A percentile compares a stretch with the other conserved stretches of the same genome.
phyloP scores from a whole-genome alignment of 352 stramenopile species.

The Pythium dissimile region DNA sequence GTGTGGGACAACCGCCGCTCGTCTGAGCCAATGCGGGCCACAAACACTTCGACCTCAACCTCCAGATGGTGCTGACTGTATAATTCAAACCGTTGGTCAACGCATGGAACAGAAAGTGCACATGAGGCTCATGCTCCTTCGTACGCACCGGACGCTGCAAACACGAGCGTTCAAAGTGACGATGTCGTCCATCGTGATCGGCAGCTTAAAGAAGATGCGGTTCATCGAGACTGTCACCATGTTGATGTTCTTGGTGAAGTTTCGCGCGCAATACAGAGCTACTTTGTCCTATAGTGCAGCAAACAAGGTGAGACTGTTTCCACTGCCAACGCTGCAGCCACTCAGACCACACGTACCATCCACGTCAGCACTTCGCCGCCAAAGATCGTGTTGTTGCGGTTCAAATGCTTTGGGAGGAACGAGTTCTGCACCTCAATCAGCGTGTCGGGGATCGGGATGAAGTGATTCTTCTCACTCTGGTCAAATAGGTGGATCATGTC shows the following conservation, averaged over 20 bases:
- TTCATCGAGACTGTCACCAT: slow-evolving; percentile 70
- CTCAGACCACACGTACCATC: slow-evolving; percentile 32
- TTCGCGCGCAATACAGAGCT: slow-evolving; percentile 56
- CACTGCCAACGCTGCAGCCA: not conserved
- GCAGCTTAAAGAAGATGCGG: slow-evolving; percentile 69
- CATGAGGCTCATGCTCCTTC: too few relatives aligned
- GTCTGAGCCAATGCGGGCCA: slow-evolving; percentile 43
- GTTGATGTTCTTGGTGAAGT: slow-evolving; percentile 67
- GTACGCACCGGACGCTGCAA: slow-evolving; percentile 47
- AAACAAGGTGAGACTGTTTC: too few relatives aligned
- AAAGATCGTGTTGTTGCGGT: slow-evolving; percentile 76
- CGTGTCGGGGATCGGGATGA: slow-evolving; percentile 54
- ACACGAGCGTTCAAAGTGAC: slow-evolving; percentile 63
- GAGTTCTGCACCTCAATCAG: slow-evolving; percentile 74
- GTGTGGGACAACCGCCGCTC: slow-evolving; percentile 57
- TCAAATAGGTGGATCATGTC: slow-evolving; percentile 59
- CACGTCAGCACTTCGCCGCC: slow-evolving; percentile 62
- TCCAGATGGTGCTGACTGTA: slow-evolving; percentile 57
- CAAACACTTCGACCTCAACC: slow-evolving; percentile 73
- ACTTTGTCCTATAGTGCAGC: slow-evolving; percentile 47
- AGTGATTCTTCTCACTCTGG: slow-evolving; percentile 36
- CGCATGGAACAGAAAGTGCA: too few relatives aligned
- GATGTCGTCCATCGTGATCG: slow-evolving; percentile 63
- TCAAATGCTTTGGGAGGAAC: slow-evolving; percentile 70
- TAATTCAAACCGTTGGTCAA: not conserved